Percentiles rank a stretch among this genome's conserved stretches.
phyloP scores from a whole-genome alignment of 2,329 filamentous ascomycete genomes.

The Fusarium drepaniforme region DNA sequence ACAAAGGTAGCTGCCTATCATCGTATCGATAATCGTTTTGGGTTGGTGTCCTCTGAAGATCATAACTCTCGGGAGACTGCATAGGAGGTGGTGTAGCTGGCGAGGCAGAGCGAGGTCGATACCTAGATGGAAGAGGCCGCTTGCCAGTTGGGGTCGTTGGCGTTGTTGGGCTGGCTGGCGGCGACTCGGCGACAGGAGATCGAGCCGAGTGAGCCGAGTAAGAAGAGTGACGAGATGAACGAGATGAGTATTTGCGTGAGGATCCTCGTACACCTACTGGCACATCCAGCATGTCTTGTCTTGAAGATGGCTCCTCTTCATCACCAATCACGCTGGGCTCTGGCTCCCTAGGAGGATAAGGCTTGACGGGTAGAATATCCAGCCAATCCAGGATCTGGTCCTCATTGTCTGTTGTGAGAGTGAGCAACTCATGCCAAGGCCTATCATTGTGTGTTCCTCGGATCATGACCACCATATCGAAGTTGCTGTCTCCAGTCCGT shows the following conservation, averaged over 20 bases:
- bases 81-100: constrained; percentile 42
- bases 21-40: constrained; percentile 46
- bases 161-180: constrained; percentile 47
- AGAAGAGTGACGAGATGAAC: constrained; percentile 42
- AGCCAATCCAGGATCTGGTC: constrained; percentile 89
- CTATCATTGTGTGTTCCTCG: constrained; percentile 74
- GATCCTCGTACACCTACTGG: constrained; percentile 47
- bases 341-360: constrained; percentile 59
- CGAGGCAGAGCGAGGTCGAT: constrained; percentile 40
- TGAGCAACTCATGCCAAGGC: constrained; percentile 88
- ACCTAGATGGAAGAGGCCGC: constrained; percentile 39
- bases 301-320: constrained; percentile 41
- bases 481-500: constrained; percentile 76
- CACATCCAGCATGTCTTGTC: constrained; percentile 43
- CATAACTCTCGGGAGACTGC: constrained; percentile 38
- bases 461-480: constrained; percentile 88
- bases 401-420: constrained; percentile 80
- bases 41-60: constrained; percentile 53
- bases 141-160: constrained; percentile 50
- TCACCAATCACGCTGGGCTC: constrained; percentile 50
- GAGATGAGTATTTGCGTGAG: constrained; percentile 40
- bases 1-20: constrained; percentile 46
- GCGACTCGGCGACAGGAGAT: constrained; percentile 36
- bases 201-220: constrained; percentile 32
- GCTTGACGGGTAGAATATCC: constrained; percentile 74